phyloP scores from a whole-genome alignment of 495 filamentous ascomycete genomes.

The Pyrenula massariospora region DNA sequence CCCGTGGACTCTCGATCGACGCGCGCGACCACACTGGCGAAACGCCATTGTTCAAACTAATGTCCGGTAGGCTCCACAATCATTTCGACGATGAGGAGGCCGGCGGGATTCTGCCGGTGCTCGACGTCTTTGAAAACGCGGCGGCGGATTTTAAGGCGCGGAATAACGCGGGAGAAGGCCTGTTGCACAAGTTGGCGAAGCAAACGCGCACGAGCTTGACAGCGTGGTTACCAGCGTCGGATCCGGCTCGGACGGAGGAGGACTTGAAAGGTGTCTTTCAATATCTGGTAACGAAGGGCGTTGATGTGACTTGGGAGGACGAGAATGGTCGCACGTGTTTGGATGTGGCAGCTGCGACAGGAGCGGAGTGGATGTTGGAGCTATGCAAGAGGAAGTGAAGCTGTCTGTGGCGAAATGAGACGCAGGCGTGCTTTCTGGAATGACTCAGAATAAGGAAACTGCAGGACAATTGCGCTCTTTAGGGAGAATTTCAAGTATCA shows the following conservation, averaged over 20 bases:
- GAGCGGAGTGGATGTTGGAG: not conserved
- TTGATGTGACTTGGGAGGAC: constrained; percentile 4
- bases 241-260: not conserved
- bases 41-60: constrained; percentile 16
- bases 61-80: constrained; percentile 1
- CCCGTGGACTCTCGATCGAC: constrained; percentile 8
- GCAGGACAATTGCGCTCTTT: too few relatives aligned
- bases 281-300: constrained; percentile 1
- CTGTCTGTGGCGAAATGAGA: too few relatives aligned
- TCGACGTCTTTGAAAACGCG: not conserved
- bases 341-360: constrained; percentile 5
- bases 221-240: not conserved
- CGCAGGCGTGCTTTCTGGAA: too few relatives aligned
- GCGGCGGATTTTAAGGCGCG: constrained; percentile 4
- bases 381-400: not conserved
- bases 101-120: not conserved
- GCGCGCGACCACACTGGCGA: constrained; percentile 13
- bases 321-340: constrained; percentile 7
- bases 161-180: constrained; percentile 8
- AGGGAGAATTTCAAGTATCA: too few relatives aligned
- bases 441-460: too few relatives aligned
- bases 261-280: constrained; percentile 1
- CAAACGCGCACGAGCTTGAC: not conserved
- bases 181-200: constrained; percentile 8
- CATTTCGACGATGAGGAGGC: not conserved